Conservation (phyloP, 106 monocot species). For the Apostasia shenzhenica region DNA sequence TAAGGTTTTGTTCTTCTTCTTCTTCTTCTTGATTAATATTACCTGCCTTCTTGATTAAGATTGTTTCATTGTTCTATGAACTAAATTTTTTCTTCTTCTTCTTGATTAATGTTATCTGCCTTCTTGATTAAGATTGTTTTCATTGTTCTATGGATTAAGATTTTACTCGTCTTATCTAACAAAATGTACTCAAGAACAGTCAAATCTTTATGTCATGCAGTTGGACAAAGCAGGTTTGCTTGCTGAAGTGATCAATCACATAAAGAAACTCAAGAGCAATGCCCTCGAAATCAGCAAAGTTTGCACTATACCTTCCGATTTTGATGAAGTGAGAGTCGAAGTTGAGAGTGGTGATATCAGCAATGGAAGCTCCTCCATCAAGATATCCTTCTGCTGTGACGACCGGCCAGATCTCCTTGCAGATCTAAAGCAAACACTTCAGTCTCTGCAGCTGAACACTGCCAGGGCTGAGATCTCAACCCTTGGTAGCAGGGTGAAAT, state of each 20-base stretch:
- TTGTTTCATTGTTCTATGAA: no score
- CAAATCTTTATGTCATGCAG: constrained; percentile 25
- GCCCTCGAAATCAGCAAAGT: constrained; percentile 39
- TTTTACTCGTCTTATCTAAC: background rate
- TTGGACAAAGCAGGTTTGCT: constrained; percentile 79
- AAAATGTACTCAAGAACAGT: no score
- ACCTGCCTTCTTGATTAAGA: background rate
- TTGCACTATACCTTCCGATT: constrained; percentile 45
- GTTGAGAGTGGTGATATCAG: constrained; percentile 6
- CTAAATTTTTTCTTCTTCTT: background rate
- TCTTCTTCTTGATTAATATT: background rate
- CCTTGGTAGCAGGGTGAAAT: constrained; percentile 67
- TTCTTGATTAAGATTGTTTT: no score
- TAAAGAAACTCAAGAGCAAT: constrained; percentile 47
- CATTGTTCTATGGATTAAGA: no score
- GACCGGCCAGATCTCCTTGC: constrained; percentile 64
- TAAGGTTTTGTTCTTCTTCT: constrained; percentile 27
- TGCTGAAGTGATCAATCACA: constrained; percentile 64
- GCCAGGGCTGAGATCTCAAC: constrained; percentile 63
- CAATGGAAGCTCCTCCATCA: constrained; percentile 24
- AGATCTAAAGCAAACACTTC: constrained; percentile 55
- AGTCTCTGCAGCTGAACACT: constrained; percentile 30
- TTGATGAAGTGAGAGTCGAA: constrained; percentile 63
- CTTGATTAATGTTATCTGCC: background rate
- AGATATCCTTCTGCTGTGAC: constrained; percentile 67